Evolutionary conservation across 2,329 filamentous ascomycete genomes (phyloP).

Genomic region (Neofusicoccum kwambonambiense): DNA sequence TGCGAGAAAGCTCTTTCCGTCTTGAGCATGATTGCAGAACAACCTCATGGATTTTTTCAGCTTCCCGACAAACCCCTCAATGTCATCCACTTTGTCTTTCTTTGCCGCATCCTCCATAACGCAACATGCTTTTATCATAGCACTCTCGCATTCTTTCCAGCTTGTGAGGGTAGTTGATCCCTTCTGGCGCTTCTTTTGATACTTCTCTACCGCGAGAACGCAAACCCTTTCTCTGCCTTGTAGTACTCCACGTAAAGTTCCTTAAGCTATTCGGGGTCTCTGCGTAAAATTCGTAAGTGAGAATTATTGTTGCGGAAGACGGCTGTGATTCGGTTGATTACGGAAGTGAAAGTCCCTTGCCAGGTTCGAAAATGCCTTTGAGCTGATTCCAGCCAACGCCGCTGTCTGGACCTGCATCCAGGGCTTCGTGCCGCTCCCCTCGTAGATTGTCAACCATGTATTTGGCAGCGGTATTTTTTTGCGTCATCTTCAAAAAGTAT

Average conservation of each 20-base stretch:
- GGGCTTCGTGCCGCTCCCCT: not conserved
- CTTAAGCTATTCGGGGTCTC: not conserved
- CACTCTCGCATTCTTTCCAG: not conserved
- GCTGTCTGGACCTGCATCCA: not conserved
- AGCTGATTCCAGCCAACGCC: not conserved
- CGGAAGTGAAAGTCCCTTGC: not conserved
- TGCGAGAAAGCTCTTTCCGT: not conserved
- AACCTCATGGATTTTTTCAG: not conserved
- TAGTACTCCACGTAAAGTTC: not conserved
- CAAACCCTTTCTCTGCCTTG: not conserved
- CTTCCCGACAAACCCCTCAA: not conserved
- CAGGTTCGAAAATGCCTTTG: not conserved
- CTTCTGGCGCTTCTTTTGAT: not conserved
- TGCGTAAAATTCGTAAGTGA: not conserved
- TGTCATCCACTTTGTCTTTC: not conserved
- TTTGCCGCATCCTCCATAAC: not conserved
- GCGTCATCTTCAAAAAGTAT: not conserved
- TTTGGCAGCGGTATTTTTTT: not conserved
- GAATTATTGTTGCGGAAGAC: not conserved
- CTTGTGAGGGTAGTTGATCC: not conserved
- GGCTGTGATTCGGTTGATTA: not conserved
- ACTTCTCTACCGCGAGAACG: not conserved
- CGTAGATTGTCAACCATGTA: not conserved
- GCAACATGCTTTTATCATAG: not conserved
- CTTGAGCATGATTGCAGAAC: constrained; percentile 9